Evolutionary conservation across 2,329 filamentous ascomycete species (phyloP), one percentile per base, ranked within the genome.

Genomic region (Exophiala lecanii-corni): DNA sequence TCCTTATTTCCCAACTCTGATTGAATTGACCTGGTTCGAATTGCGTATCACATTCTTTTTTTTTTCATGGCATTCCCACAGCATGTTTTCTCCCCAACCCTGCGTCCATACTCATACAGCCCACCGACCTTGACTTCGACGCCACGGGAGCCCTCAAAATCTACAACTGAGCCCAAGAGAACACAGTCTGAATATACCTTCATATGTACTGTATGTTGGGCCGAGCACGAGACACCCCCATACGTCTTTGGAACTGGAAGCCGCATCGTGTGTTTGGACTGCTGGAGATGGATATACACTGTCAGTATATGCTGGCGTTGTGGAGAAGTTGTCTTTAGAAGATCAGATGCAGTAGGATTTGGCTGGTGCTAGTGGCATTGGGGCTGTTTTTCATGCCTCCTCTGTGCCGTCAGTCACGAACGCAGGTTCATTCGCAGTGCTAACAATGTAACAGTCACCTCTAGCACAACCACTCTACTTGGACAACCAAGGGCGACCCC

Each of bases 331-430:
- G 51, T 59, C 17, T 49, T 41, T 26, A 33, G 57, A 5, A 47
- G 41, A 18, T 55, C 55, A 4, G 57, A 60, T 37, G 46, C 50
- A 2, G 55, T 60, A 7, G 45, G 44, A 17, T 60, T 57, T 40
- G 57, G 57, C 9, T 60, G 57, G 57, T 59, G 55, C 32, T 60
- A 48, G 57, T 60, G 57, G 57, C 57, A 60, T 50, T 60, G 57
- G 55, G 46, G 47, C 10, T 60, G 57, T 45, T 54, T 59, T 13
- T 47, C 46, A n/a, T 60, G 57, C 36, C 33, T 60, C 34, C 40
- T 59, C 3, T 60, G 57, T 35, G 48, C 53, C 15, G 57, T 58
- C 36, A 23, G 47, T 45, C n/a, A n/a, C n/a, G n/a, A n/a, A n/a
- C n/a, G n/a, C n/a, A n/a, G n/a, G n/a, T n/a, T n/a, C n/a, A n/a